A percentile compares a stretch with the other conserved stretches of the same genome.
Conservation (phyloP, 2,329 filamentous ascomycete species). For the Venturia oleaginea region DNA sequence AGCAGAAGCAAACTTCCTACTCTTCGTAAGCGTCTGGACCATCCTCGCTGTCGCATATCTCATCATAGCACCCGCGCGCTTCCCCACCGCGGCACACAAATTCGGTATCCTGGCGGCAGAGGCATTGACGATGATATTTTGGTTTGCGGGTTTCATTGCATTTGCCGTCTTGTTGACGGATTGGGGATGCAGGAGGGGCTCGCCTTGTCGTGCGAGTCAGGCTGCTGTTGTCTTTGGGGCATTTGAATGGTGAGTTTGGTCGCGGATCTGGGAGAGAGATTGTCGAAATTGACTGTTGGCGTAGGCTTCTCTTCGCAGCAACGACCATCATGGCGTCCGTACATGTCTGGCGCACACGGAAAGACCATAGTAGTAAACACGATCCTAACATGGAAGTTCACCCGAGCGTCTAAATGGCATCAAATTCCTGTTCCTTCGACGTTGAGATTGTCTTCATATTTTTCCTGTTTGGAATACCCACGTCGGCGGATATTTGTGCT, state of each 20-base stretch:
- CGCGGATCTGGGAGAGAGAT: neutral
- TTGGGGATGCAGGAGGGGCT: slow-evolving; percentile 41
- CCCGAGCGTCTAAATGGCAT: neutral
- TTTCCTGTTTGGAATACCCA: neutral
- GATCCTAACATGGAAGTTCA: slow-evolving; percentile 20
- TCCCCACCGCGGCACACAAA: slow-evolving; percentile 47
- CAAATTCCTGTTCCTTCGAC: neutral
- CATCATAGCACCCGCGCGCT: slow-evolving; percentile 26
- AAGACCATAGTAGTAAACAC: slow-evolving; percentile 23
- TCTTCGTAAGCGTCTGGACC: slow-evolving; percentile 74
- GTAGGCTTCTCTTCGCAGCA: slow-evolving; percentile 42
- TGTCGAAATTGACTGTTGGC: neutral
- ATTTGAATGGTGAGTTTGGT: slow-evolving; percentile 46
- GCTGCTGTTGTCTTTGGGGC: slow-evolving; percentile 59
- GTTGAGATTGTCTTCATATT: neutral
- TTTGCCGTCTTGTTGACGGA: slow-evolving; percentile 57
- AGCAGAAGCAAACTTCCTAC: slow-evolving; percentile 60
- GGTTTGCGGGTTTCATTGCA: slow-evolving; percentile 80
- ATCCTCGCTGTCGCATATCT: slow-evolving; percentile 57
- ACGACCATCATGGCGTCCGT: slow-evolving; percentile 42
- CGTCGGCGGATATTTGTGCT: neutral
- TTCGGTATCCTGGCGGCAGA: slow-evolving; percentile 62
- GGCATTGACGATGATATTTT: slow-evolving; percentile 70
- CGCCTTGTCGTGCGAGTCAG: slow-evolving; percentile 52
- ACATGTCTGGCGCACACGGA: slow-evolving; percentile 35